These are phyloP conservation scores for Wickerhamiella azyma DNA, from an alignment of 805 yeast genomes.

Conservation along the genomic window DNA sequence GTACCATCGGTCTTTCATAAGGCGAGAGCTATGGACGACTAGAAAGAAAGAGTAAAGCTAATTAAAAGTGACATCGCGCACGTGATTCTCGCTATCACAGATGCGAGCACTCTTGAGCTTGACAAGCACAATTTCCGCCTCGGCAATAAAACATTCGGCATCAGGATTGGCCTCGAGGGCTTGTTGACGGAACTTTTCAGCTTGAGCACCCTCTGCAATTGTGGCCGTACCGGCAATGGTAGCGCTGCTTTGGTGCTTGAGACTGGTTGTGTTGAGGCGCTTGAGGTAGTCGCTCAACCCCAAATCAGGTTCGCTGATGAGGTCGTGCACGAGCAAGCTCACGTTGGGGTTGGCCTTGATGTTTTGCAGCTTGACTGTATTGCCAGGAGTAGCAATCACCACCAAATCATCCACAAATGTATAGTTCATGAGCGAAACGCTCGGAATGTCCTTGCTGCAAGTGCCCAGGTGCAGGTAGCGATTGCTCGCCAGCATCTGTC, in stretches of 20 bases:
- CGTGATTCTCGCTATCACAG: constrained; percentile 37
- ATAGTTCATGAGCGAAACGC: constrained; percentile 85
- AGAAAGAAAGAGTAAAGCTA: no score
- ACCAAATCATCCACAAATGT: constrained; percentile 40
- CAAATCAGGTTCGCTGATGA: constrained; percentile 37
- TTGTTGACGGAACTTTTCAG: constrained; percentile 45
- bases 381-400: constrained; percentile 56
- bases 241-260: constrained; percentile 59
- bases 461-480: constrained; percentile 67
- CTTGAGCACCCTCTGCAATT: constrained; percentile 36
- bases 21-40: neutral
- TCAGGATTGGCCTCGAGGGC: constrained; percentile 52
- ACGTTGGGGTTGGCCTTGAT: constrained; percentile 60
- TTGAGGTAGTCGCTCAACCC: constrained; percentile 47
- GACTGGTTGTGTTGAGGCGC: constrained; percentile 63
- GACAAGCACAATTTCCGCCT: constrained; percentile 51
- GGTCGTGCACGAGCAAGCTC: constrained; percentile 76
- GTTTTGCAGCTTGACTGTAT: constrained; percentile 64
- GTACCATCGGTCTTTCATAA: neutral
- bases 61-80: constrained; percentile 4
- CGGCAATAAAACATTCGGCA: constrained; percentile 53
- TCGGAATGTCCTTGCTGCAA: constrained; percentile 58
- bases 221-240: constrained; percentile 64
- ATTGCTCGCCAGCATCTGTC: constrained; percentile 13
- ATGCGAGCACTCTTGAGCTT: constrained; percentile 56